Base-by-base conservation (phyloP, 2,329 filamentous ascomycete species). In the Curvularia sp. region DNA sequence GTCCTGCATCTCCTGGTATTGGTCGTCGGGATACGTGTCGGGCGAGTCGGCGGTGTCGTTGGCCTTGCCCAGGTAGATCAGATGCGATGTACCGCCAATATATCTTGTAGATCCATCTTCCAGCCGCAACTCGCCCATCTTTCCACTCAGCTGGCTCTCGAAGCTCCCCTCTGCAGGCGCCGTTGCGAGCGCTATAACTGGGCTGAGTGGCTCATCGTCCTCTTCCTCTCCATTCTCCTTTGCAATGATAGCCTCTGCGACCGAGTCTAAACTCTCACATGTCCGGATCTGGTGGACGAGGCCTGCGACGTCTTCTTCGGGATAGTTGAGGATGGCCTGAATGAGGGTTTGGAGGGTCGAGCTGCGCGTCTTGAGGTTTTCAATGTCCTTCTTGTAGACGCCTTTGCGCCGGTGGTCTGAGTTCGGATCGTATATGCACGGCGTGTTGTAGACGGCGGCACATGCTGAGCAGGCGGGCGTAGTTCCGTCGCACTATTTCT, bases 371-470 rank as follows among this genome's bases (percentile, higher is more conserved):
- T 96, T 96, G 75, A 94, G 84, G 72, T 87, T 92, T 76, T 97
- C 93, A 23, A 90, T 87, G 77, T 97, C 95, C 78, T 97, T 93
- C 72, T 94, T 93, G 77, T 98, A 98, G 48, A 98, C 95, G 59
- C 95, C 95, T 77, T 98, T 98, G 49, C 95, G 89, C 49, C 95
- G 90, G 76, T 97, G 93, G 76, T 99, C 95, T 57, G 93, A 97
- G 74, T 93, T 96, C 3, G 93, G 94, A 74, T 98, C 94, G 82
- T 98, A 98, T 65, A 97, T 84, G 76, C 95, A 97, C 79, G 91
- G 87, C 48, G 91, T 95, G 60, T 87, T 86, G 74, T 99, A 98
- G 53, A 98, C 94, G 67, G 93, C 96, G 61, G 91, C 88, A 78
- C 95, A 99, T n/a, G 95, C 94, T 7, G 94, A 94, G 75, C 58